phyloP scores from a whole-genome alignment of 495 filamentous ascomycete species.

The Entonaema liquescens region DNA sequence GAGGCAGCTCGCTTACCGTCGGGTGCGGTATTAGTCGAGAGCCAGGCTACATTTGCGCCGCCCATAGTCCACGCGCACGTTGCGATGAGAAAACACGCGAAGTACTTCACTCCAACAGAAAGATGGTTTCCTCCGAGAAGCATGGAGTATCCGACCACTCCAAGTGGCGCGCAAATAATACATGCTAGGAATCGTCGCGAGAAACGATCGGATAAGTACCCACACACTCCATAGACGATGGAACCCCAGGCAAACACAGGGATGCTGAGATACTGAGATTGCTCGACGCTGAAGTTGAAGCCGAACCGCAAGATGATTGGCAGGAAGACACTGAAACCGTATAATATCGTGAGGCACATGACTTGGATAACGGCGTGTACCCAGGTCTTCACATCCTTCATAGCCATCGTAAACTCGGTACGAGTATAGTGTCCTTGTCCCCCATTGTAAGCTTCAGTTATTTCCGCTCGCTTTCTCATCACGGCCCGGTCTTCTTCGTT shows the following conservation, averaged over 20 bases:
- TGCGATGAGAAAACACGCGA: constrained; percentile 70
- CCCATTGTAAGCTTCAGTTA: constrained; percentile 64
- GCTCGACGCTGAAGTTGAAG: constrained; percentile 67
- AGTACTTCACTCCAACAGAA: constrained; percentile 67
- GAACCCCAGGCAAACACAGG: constrained; percentile 74
- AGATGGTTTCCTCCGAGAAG: constrained; percentile 61
- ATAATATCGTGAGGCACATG: constrained; percentile 72
- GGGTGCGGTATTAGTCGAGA: constrained; percentile 53
- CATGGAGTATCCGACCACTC: constrained; percentile 70
- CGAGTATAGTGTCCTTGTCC: constrained; percentile 66
- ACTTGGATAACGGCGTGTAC: constrained; percentile 71
- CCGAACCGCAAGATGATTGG: constrained; percentile 76
- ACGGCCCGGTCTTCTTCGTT: constrained; percentile 63
- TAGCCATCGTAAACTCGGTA: constrained; percentile 52
- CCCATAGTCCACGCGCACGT: constrained; percentile 48
- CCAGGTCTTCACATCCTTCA: constrained; percentile 66
- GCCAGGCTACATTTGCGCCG: constrained; percentile 70
- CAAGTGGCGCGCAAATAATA: constrained; percentile 61
- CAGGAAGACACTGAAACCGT: constrained; percentile 76
- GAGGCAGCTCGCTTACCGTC: constrained; percentile 56
- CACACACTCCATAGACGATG: constrained; percentile 65
- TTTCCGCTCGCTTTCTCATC: constrained; percentile 54
- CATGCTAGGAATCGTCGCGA: constrained; percentile 66
- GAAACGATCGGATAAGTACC: constrained; percentile 66
- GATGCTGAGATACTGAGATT: constrained; percentile 75